A percentile compares a stretch with the other conserved stretches of the same genome.
phyloP scores from a whole-genome alignment of 495 filamentous ascomycete species.

The Usnea hakonensis region DNA sequence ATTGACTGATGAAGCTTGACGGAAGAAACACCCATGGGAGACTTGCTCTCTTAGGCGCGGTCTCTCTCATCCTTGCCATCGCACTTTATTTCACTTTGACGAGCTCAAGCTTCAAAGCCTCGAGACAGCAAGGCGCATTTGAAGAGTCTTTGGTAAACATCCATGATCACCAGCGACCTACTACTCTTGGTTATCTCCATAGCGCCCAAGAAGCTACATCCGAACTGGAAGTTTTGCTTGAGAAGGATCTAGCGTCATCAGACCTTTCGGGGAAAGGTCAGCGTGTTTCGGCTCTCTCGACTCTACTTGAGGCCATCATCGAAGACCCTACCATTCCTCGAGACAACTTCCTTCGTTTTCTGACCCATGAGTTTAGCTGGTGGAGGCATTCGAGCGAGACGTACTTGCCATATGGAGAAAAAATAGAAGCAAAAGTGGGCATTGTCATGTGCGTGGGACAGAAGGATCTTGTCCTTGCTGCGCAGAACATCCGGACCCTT shows the following conservation, averaged over 20 bases:
- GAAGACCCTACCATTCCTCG: not conserved
- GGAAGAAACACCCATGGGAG: not conserved
- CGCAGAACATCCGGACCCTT: slow-evolving; percentile 18
- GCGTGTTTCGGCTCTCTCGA: not conserved
- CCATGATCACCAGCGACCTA: not conserved
- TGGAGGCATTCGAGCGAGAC: not conserved
- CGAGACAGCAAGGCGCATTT: not conserved
- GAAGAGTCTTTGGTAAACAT: not conserved
- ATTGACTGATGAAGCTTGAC: not conserved
- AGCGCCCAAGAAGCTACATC: not conserved
- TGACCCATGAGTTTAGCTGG: not conserved
- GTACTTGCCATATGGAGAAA: not conserved
- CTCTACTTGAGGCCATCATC: not conserved
- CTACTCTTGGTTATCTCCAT: not conserved
- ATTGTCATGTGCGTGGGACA: slow-evolving; percentile 13
- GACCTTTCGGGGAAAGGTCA: not conserved
- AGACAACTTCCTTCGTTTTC: not conserved
- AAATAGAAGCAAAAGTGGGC: not conserved
- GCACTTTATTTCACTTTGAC: not conserved
- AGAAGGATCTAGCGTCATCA: not conserved
- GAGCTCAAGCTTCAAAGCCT: not conserved
- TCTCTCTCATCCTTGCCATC: not conserved
- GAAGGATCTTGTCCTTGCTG: slow-evolving; percentile 8
- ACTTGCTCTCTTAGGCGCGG: not conserved
- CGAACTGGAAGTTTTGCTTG: not conserved